These are phyloP conservation scores for Cercospora sp. DNA, from an alignment of 2,329 filamentous ascomycete species.

Conservation along the genomic window DNA sequence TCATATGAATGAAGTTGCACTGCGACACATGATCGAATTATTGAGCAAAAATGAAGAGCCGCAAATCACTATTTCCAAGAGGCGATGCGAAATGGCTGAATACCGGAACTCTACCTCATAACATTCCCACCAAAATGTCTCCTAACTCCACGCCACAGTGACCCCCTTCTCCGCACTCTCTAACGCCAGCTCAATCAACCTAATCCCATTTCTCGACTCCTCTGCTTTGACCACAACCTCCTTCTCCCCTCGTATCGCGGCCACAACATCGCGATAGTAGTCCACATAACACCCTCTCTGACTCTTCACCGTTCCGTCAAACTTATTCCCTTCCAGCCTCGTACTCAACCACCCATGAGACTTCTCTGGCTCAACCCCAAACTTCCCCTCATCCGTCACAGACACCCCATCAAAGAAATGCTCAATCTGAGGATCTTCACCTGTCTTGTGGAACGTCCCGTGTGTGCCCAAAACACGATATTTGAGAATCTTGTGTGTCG, in stretches of 20 bases:
- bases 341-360: constrained; percentile 46
- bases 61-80: not conserved
- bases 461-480: constrained; percentile 39
- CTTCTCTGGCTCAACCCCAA: constrained; percentile 41
- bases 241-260: constrained; percentile 43
- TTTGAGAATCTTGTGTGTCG: constrained; percentile 37
- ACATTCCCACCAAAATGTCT: not conserved
- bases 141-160: constrained; percentile 33
- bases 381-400: constrained; percentile 32
- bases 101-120: not conserved
- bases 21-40: not conserved
- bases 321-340: constrained; percentile 34
- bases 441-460: constrained; percentile 43
- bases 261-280: constrained; percentile 46
- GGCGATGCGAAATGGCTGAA: not conserved
- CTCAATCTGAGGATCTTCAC: constrained; percentile 43
- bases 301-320: constrained; percentile 36
- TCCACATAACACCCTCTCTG: constrained; percentile 44
- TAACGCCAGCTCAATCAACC: constrained; percentile 47
- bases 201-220: constrained; percentile 43
- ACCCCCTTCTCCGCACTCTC: constrained; percentile 41
- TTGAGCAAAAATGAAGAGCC: not conserved
- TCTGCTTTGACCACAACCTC: constrained; percentile 45
- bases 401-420: constrained; percentile 36
- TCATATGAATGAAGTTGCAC: constrained; percentile 1